Percentiles rank a stretch among this genome's conserved stretches.
Conservation (phyloP, 208 protist genomes). For the Acanthamoeba healyi region DNA sequence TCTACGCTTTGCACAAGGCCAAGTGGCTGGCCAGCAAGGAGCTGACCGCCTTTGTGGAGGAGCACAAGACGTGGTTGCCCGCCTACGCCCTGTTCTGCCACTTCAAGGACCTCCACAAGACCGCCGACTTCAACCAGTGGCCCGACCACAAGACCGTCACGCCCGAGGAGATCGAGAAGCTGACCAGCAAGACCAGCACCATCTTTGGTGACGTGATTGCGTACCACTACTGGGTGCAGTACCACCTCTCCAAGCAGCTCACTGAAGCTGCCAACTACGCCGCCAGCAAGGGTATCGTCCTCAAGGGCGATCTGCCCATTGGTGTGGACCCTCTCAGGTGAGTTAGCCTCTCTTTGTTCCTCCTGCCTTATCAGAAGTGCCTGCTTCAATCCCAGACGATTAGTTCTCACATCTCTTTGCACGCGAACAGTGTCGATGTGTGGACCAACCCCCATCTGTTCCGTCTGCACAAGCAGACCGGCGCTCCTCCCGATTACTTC, state of each 20-base stretch:
- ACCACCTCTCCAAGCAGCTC: slow-evolving; percentile 86
- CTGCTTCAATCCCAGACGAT: no score
- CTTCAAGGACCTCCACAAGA: slow-evolving; percentile 81
- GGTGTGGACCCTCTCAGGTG: slow-evolving; percentile 86
- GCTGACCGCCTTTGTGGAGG: slow-evolving; percentile 76
- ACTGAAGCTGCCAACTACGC: slow-evolving; percentile 81
- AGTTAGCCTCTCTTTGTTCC: no score
- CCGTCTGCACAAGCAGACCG: slow-evolving; percentile 83
- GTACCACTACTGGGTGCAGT: slow-evolving; percentile 88
- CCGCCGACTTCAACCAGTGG: slow-evolving; percentile 86
- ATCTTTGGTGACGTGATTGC: slow-evolving; percentile 80
- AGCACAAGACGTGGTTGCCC: slow-evolving; percentile 86
- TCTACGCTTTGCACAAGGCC: slow-evolving; percentile 46
- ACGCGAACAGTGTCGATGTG: slow-evolving; percentile 79
- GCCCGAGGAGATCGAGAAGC: slow-evolving; percentile 73
- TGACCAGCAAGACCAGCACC: slow-evolving; percentile 31
- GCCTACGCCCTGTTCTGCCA: slow-evolving; percentile 86
- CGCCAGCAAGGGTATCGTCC: slow-evolving; percentile 79
- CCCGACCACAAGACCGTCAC: slow-evolving; percentile 79
- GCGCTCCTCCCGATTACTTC: slow-evolving; percentile 91
- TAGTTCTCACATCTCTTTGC: not conserved
- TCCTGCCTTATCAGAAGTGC: not conserved
- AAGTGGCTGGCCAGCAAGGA: slow-evolving; percentile 72
- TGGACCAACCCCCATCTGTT: slow-evolving; percentile 87
- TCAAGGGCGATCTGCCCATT: slow-evolving; percentile 93